A percentile compares a stretch with the other conserved stretches of the same genome.
phyloP scores from a whole-genome alignment of 1,284 basidiomycete species.

The Boletus mariae region DNA sequence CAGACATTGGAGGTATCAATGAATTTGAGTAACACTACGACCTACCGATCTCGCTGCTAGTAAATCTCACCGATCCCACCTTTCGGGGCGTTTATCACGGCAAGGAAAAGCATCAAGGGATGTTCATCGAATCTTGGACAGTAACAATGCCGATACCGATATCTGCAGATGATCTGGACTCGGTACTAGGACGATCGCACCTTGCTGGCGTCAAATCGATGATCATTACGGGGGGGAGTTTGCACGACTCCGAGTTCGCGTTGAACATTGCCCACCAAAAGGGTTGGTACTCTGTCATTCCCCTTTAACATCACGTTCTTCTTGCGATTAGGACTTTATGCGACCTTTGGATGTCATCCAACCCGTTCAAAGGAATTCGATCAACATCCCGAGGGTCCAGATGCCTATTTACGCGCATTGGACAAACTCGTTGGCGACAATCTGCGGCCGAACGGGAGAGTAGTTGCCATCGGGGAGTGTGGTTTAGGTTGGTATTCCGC shows the following conservation, averaged over 20 bases:
- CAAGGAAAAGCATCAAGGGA: constrained; percentile 53
- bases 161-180: constrained; percentile 61
- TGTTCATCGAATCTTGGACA: constrained; percentile 13
- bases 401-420: constrained; percentile 63
- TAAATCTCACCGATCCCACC: constrained; percentile 61
- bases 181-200: constrained; percentile 59
- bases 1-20: constrained; percentile 46
- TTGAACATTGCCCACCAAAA: constrained; percentile 59
- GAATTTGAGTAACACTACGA: neutral
- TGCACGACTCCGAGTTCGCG: constrained; percentile 65
- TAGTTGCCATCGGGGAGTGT: constrained; percentile 83
- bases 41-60: constrained; percentile 28
- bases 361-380: constrained; percentile 81
- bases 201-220: constrained; percentile 71
- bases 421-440: constrained; percentile 56
- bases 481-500: constrained; percentile 60
- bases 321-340: constrained; percentile 53
- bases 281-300: constrained; percentile 36
- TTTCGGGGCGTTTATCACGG: constrained; percentile 57
- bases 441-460: constrained; percentile 52
- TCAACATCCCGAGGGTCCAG: constrained; percentile 53
- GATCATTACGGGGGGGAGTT: constrained; percentile 78
- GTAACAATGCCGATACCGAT: neutral
- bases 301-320: neutral
- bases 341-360: constrained; percentile 85